phyloP scores from a whole-genome alignment of 345 rosid species.

The Ricinus communis region DNA sequence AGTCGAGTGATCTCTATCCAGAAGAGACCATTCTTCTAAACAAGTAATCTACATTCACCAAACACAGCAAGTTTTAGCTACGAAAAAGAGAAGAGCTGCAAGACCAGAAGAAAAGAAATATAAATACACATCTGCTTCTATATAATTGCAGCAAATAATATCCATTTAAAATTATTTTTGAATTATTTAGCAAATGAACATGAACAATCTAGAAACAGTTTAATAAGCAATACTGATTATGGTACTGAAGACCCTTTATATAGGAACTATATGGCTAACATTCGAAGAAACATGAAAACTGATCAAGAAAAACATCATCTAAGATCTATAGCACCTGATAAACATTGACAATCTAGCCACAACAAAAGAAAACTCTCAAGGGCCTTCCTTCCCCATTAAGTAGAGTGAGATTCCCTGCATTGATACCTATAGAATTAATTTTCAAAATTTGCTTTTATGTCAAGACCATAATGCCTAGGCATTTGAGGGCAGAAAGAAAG shows the following conservation, averaged over 20 bases:
- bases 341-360: no score
- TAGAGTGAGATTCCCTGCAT: background rate
- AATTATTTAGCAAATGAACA: background rate
- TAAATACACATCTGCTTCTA: background rate
- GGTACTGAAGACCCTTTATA: background rate
- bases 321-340: no score
- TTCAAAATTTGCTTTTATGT: no score
- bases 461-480: no score
- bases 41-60: conserved; percentile 47
- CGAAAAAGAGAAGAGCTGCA: conserved; percentile 8
- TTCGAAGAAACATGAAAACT: no score
- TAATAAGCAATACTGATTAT: no score
- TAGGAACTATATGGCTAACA: no score
- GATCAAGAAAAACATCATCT: no score
- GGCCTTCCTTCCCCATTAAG: background rate
- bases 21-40: conserved; percentile 75
- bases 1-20: conserved; percentile 67
- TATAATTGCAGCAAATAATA: conserved; percentile 4
- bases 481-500: background rate
- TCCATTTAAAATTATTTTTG: background rate
- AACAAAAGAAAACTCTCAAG: background rate
- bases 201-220: background rate
- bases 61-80: conserved; percentile 14
- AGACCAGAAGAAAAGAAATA: background rate
- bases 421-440: background rate